phyloP scores from a whole-genome alignment of 306 rosid species.

The Cicer arietinum region DNA sequence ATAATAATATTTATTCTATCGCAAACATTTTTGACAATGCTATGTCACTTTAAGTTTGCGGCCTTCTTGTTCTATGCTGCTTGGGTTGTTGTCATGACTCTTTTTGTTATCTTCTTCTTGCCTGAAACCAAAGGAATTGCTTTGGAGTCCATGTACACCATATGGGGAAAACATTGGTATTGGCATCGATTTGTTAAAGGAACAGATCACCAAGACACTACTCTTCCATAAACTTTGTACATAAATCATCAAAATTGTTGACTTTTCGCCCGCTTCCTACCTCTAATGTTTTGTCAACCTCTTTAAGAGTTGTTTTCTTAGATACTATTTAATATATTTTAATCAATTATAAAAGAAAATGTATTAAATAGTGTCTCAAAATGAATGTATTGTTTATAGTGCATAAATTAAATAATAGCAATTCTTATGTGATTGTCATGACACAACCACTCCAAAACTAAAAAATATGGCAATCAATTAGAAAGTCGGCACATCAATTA shows the following conservation, averaged over 20 bases:
- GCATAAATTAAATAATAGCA: no score
- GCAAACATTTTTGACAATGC: constrained; percentile 70
- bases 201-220: background rate
- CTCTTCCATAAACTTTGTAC: constrained; percentile 24
- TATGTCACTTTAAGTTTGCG: constrained; percentile 74
- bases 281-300: background rate
- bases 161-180: constrained; percentile 78
- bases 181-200: constrained; percentile 60
- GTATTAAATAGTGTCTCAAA: no score
- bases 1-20: constrained; percentile 53
- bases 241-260: background rate
- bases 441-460: no score
- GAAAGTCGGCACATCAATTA: no score
- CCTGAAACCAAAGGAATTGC: constrained; percentile 84
- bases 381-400: no score
- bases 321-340: background rate
- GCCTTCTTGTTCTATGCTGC: constrained; percentile 70
- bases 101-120: constrained; percentile 42
- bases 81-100: constrained; percentile 68
- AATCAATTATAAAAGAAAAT: no score
- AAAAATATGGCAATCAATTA: no score
- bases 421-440: no score
- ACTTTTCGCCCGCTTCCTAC: no score
- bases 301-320: background rate
- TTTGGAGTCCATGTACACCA: constrained; percentile 55